Evolutionary conservation across 2,329 filamentous ascomycete genomes (phyloP), one percentile per base, ranked within the genome.

Genomic region (Colletotrichum sp.): DNA sequence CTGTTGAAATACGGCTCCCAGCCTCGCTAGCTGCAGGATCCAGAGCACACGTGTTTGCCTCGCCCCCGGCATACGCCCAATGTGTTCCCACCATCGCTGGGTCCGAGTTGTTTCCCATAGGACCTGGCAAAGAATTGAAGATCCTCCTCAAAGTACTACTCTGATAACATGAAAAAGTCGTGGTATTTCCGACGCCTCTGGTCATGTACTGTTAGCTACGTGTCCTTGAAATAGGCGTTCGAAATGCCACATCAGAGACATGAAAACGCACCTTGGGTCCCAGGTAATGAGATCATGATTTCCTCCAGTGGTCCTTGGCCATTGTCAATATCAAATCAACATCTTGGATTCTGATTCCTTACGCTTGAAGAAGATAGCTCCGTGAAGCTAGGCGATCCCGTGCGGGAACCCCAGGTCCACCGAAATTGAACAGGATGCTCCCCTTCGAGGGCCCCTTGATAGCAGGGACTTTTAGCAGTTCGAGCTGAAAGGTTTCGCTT

Each of bases 181-280:
- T 59, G 15, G 55, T 59, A 21, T 59, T 59, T 6, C 55, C 55
- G 21, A 30, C 26, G 24, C 55, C 55, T 59, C 55, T n/a, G n/a
- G n/a, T n/a, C n/a, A n/a, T n/a, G n/a, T n/a, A n/a, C n/a, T n/a
- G n/a, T n/a, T n/a, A n/a, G n/a, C n/a, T n/a, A n/a, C n/a, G n/a
- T n/a, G n/a, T n/a, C n/a, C n/a, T n/a, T n/a, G n/a, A n/a, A n/a
- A n/a, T n/a, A n/a, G n/a, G n/a, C n/a, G n/a, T n/a, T n/a, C n/a
- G n/a, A n/a, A n/a, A n/a, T n/a, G n/a, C n/a, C n/a, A n/a, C n/a
- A n/a, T n/a, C n/a, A n/a, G n/a, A n/a, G n/a, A n/a, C n/a, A n/a
- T n/a, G n/a, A n/a, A n/a, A n/a, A n/a, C n/a, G n/a, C n/a, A n/a
- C 55, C 55, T 59, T 18, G 55, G 55, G 16, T 59, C 55, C 55